phyloP scores from a whole-genome alignment of 1,139 yeast genomes.

The Waltiozyma sp. region DNA sequence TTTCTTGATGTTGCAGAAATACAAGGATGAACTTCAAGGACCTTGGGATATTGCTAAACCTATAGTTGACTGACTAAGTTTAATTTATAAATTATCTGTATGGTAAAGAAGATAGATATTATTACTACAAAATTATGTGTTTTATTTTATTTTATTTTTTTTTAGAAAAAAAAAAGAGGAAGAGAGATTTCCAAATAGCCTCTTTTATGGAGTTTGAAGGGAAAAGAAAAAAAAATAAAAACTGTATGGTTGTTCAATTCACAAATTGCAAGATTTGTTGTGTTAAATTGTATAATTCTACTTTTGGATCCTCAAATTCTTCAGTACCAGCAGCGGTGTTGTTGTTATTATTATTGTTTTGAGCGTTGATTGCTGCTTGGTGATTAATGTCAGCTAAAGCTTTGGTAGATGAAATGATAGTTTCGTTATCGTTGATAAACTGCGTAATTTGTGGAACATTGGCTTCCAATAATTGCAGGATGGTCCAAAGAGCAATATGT shows the following conservation, averaged over 20 bases:
- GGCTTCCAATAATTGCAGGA: conserved; percentile 82
- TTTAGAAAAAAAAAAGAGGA: background rate
- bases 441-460: conserved; percentile 62
- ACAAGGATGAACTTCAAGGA: conserved; percentile 81
- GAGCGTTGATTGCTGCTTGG: conserved; percentile 19
- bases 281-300: conserved; percentile 65
- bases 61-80: conserved; percentile 23
- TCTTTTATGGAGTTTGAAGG: background rate
- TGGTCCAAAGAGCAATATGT: conserved; percentile 97
- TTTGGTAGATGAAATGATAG: conserved; percentile 47
- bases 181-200: background rate
- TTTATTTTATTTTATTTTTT: too few species aligned
- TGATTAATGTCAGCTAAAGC: conserved; percentile 31
- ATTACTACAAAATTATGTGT: background rate
- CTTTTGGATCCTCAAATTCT: conserved; percentile 48
- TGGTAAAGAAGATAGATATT: background rate
- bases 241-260: conserved; percentile 10
- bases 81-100: background rate
- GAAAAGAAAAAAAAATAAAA: background rate
- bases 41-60: conserved; percentile 94
- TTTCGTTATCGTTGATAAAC: conserved; percentile 48
- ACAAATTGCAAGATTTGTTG: conserved; percentile 53
- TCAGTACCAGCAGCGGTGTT: conserved; percentile 13
- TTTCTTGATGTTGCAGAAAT: conserved; percentile 61
- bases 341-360: conserved; percentile 1